Base-by-base conservation (phyloP, 495 filamentous ascomycete genomes). In the Aspergillus leporis region DNA sequence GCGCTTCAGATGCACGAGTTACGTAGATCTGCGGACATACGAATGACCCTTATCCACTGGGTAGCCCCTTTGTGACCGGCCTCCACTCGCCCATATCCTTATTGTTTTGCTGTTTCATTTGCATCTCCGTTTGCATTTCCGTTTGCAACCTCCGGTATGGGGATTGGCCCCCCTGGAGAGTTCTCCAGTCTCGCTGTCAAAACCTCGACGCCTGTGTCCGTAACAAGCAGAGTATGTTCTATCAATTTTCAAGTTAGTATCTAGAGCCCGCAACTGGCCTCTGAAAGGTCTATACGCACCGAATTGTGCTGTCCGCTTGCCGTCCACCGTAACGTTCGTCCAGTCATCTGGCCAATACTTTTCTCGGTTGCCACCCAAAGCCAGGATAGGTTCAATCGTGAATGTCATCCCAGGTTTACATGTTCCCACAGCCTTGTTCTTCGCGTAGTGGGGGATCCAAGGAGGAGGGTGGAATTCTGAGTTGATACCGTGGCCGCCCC, bases 221-320 rank as follows among this genome's bases (percentile, higher is more conserved):
- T 96, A 1, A 96, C 91, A 6, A 96, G 73, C 25, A 93, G 78
- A 0, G 92, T 96, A 70, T 96, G 92, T 66, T 96, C 90, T 67
- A 45, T n/a, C 47, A 4, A n/a, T 12, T n/a, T n/a, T n/a, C n/a
- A n/a, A n/a, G n/a, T n/a, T n/a, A n/a, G n/a, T n/a, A n/a, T n/a
- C n/a, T n/a, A n/a, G n/a, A n/a, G n/a, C n/a, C n/a, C n/a, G n/a
- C n/a, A n/a, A n/a, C n/a, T n/a, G n/a, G n/a, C n/a, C n/a, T n/a
- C n/a, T n/a, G n/a, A 16, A 52, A 43, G 55, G 23, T 21, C 34
- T 28, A n/a, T n/a, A 40, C 65, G 14, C 61, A 78, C 75, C 75
- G 65, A 90, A 90, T 70, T 90, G 87, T 1, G 87, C 87, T 19
- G 85, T 87, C 68, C 73, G 75, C 74, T 86, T 87, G 4, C 87